These are phyloP conservation scores for Aspergillus panamensis DNA, from an alignment of 495 filamentous ascomycete genomes.

Conservation along the genomic window DNA sequence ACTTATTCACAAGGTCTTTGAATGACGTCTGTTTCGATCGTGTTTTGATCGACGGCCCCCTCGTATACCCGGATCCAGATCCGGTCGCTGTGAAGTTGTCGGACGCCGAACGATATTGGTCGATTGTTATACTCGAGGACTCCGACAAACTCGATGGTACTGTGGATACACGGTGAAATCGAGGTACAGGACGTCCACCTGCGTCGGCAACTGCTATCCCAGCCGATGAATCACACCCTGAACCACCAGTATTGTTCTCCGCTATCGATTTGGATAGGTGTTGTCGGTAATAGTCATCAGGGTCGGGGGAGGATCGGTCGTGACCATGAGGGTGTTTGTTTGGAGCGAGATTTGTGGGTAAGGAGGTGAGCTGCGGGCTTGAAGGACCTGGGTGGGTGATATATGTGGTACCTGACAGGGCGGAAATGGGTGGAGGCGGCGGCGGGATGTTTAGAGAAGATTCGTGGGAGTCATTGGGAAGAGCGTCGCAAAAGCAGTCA, in stretches of 20 bases:
- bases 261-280: slow-evolving; percentile 25
- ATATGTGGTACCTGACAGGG: slow-evolving; percentile 29
- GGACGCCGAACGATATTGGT: slow-evolving; percentile 36
- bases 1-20: slow-evolving; percentile 59
- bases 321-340: slow-evolving; percentile 26
- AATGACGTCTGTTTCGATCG: slow-evolving; percentile 50
- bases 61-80: slow-evolving; percentile 21
- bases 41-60: slow-evolving; percentile 21
- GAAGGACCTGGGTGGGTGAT: slow-evolving; percentile 24
- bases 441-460: slow-evolving; percentile 20
- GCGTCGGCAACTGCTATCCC: slow-evolving; percentile 26
- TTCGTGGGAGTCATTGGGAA: slow-evolving; percentile 15
- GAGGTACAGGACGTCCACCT: slow-evolving; percentile 16
- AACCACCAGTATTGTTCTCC: slow-evolving; percentile 25
- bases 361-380: slow-evolving; percentile 22
- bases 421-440: slow-evolving; percentile 27
- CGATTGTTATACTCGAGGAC: slow-evolving; percentile 25
- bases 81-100: slow-evolving; percentile 31
- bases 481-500: slow-evolving; percentile 30
- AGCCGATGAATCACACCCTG: slow-evolving; percentile 28
- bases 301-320: slow-evolving; percentile 45
- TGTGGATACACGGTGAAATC: slow-evolving; percentile 27
- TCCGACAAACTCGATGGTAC: slow-evolving; percentile 29
- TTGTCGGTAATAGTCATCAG: slow-evolving; percentile 52
- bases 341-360: slow-evolving; percentile 24